These are phyloP conservation scores for Vitis hybrid DNA, from an alignment of 177 flowering plant species.

Conservation along the genomic window DNA sequence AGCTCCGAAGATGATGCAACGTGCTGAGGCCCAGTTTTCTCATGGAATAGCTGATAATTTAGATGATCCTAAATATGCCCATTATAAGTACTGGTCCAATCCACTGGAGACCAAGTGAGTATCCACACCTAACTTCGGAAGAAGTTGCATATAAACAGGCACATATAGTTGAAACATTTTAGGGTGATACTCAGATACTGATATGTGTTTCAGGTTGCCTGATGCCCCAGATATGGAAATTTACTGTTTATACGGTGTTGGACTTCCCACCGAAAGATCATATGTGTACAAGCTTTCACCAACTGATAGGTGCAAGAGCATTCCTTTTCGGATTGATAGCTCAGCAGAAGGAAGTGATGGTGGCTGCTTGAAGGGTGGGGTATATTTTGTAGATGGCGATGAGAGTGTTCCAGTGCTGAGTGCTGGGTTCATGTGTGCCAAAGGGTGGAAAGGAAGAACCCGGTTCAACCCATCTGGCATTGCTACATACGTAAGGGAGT, in stretches of 20 bases:
- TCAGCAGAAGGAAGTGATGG: constrained; percentile 44
- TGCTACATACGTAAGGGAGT: constrained; percentile 58
- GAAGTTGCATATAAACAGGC: too few relatives aligned
- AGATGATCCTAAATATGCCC: constrained; percentile 67
- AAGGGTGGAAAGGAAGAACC: constrained; percentile 75
- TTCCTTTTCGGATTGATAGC: constrained; percentile 70
- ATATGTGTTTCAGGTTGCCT: constrained; percentile 50
- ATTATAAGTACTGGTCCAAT: constrained; percentile 86
- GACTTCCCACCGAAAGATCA: constrained; percentile 81
- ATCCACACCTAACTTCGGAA: too few relatives aligned
- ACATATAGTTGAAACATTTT: neutral
- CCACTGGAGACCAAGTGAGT: constrained; percentile 80
- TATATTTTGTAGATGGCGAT: constrained; percentile 72
- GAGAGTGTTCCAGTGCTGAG: constrained; percentile 71
- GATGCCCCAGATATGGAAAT: constrained; percentile 87
- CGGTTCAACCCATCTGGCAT: constrained; percentile 80
- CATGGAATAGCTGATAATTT: constrained; percentile 77
- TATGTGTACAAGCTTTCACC: constrained; percentile 65
- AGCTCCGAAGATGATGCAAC: constrained; percentile 72
- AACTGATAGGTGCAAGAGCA: constrained; percentile 49
- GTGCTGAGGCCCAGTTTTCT: constrained; percentile 71
- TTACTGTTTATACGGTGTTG: constrained; percentile 66
- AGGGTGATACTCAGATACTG: neutral
- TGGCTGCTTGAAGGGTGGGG: constrained; percentile 60
- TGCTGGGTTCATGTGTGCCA: constrained; percentile 87